Base-by-base conservation (phyloP, 2,329 filamentous ascomycete genomes). In the Apiospora sp. region DNA sequence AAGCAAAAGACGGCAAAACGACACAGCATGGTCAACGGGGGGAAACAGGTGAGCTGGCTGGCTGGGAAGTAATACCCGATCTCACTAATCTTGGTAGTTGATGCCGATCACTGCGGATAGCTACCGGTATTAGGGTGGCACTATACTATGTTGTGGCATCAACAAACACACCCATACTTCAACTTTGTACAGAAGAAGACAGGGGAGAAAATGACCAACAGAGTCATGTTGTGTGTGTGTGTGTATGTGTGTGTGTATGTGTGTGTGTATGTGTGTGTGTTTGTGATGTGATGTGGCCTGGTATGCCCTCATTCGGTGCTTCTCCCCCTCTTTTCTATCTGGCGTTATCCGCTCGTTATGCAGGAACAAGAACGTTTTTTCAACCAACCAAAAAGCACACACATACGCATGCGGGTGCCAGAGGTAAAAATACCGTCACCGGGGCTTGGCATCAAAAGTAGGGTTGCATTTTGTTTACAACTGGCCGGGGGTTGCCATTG, bases 401-500 rank as follows among this genome's bases (percentile, higher is more conserved):
- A 41, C 58, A 41, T 22, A 41, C 34, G 30, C 22, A 64, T 64
- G 58, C 58, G 58, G 58, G 58, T 64, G 58, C 30, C 58, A 64
- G 49, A 51, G 10, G 34, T 13, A 64, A 64, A 41, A 64, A 64
- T 41, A 64, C 58, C 58, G 58, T 64, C 58, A 64, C 58, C 3
- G 34, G 37, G 7, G 37, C 58, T 64, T 64, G 58, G 58, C 58
- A 64, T 64, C 8, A 34, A 13, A 41, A 41, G 58, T 37, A 64
- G 58, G 58, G 58, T 64, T 41, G 58, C 58, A 64, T 64, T 64
- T 64, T 64, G 58, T 64, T 41, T 64, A 22, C 34, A 37, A 64
- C n/a, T 41, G 13, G 34, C 58, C 41, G 30, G 58, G 58, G 34
- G 8, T 41, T 41, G 30, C 22, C 30, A n/a, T 24, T n/a, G 58